A percentile compares a stretch with the other conserved stretches of the same genome.
phyloP scores from a whole-genome alignment of 2,329 filamentous ascomycete species.

The Xylogone sp. region DNA sequence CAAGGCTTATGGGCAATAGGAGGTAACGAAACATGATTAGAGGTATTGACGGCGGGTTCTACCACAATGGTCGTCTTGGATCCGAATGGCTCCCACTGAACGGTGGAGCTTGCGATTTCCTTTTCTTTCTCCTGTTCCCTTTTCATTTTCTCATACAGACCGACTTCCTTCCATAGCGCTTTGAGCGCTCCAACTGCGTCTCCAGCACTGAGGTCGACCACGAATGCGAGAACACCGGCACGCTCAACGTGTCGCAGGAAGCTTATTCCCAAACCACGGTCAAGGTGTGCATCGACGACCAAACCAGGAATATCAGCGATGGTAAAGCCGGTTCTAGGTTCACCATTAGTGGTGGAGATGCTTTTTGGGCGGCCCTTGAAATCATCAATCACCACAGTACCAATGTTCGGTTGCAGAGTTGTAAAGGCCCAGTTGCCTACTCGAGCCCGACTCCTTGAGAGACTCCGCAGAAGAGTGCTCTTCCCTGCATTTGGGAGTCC shows the following conservation, averaged over 20 bases:
- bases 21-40: slow-evolving; percentile 18
- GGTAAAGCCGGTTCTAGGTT: slow-evolving; percentile 74
- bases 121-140: slow-evolving; percentile 71
- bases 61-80: slow-evolving; percentile 24
- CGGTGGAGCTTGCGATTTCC: slow-evolving; percentile 51
- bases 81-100: slow-evolving; percentile 50
- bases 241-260: slow-evolving; percentile 95
- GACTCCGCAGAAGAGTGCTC: slow-evolving; percentile 80
- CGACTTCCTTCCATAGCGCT: slow-evolving; percentile 85
- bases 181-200: slow-evolving; percentile 77
- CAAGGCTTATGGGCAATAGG: slow-evolving; percentile 87
- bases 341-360: slow-evolving; percentile 40
- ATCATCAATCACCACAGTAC: slow-evolving; percentile 89
- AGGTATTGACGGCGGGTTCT: slow-evolving; percentile 13
- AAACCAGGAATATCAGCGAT: slow-evolving; percentile 95
- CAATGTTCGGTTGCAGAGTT: slow-evolving; percentile 90
- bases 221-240: slow-evolving; percentile 88
- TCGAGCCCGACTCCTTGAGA: slow-evolving; percentile 84
- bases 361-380: slow-evolving; percentile 68
- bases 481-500: slow-evolving; percentile 96
- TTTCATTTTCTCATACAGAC: slow-evolving; percentile 68
- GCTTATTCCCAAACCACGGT: slow-evolving; percentile 84
- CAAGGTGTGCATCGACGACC: slow-evolving; percentile 87
- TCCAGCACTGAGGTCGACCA: slow-evolving; percentile 77
- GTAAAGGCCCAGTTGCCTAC: slow-evolving; percentile 97